Base-by-base conservation (phyloP, 1,139 yeast species). In the Zhuliangozyma blackwelliae region DNA sequence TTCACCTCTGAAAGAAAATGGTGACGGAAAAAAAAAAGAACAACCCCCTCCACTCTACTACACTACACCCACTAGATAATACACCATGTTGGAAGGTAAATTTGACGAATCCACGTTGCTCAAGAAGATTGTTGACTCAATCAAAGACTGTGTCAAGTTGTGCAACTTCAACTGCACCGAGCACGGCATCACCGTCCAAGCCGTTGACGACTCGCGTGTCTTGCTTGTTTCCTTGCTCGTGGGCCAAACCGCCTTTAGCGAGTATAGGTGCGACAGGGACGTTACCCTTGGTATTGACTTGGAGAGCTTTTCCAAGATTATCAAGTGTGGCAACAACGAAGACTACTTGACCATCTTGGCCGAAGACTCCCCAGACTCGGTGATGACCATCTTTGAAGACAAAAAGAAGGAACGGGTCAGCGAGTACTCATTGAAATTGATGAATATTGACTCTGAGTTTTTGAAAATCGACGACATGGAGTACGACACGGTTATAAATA, bases 121-220 rank as follows among this genome's bases (percentile, higher is more conserved):
- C 59, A 92, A 92, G 66, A 88, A 86, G 75, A 80, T 88, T 55
- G 84, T 89, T 55, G 97, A 92, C 53, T 81, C 97, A 41, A 84
- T 89, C 59, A 86, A 88, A 60, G 98, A 92, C 57, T 82, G 95
- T 58, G 96, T 92, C 46, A 86, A 86, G 57, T 75, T 89, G 53
- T 92, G 97, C 70, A 92, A 92, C 75, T 88, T 92, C 73, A 95
- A 90, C 67, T 92, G 97, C 68, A 80, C 95, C 16, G 95, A 87
- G 62, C 79, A 82, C 47, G 99, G 99, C 47, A 83, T 92, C 53
- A 85, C 95, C 13, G 94, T 94, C 20, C 97, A 92, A 68, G 97
- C 98, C 19, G 95, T 92, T 52, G 99, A 92, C 65, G 95, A 89
- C 57, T 89, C 98, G 27, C 88, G 97, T 72, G 97, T 92, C 44